Evolutionary conservation across 768 basidiomycete genomes (phyloP).

Genomic region (Lentinula sp.): DNA sequence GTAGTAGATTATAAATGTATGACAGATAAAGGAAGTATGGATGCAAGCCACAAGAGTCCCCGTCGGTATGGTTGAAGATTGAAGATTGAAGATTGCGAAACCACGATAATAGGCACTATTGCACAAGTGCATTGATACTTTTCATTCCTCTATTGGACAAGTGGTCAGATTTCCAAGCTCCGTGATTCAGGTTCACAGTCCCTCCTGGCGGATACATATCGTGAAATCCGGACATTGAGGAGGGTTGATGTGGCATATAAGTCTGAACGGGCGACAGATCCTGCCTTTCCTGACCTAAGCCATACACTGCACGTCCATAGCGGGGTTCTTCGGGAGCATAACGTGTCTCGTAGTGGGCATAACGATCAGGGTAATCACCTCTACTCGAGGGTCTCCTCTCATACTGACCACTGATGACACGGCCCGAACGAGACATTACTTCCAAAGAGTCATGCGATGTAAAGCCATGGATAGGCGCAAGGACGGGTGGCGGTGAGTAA

Average conservation of each 20-base stretch:
- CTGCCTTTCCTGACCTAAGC: neutral
- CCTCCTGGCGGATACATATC: neutral
- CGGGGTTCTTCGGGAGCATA: constrained; percentile 4
- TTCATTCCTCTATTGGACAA: constrained; percentile 2
- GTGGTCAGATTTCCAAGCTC: constrained; percentile 6
- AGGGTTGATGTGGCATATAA: neutral
- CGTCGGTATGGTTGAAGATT: neutral
- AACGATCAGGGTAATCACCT: neutral
- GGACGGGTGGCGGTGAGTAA: constrained; percentile 48
- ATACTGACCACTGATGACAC: neutral
- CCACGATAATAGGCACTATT: neutral
- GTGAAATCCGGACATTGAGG: neutral
- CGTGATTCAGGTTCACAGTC: constrained; percentile 1
- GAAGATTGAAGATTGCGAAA: neutral
- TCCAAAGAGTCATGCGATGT: neutral
- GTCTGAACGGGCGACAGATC: neutral
- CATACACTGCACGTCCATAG: neutral
- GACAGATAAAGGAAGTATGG: neutral
- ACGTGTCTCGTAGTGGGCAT: neutral
- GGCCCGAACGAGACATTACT: neutral
- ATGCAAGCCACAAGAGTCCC: neutral
- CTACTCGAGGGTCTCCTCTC: neutral
- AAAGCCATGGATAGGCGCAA: constrained; percentile 48
- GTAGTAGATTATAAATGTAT: neutral
- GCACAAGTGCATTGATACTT: constrained; percentile 4